A percentile compares a stretch with the other conserved stretches of the same genome.
Evolutionary conservation across 495 filamentous ascomycete genomes (phyloP).

Genomic region (Cairneyella variabilis): DNA sequence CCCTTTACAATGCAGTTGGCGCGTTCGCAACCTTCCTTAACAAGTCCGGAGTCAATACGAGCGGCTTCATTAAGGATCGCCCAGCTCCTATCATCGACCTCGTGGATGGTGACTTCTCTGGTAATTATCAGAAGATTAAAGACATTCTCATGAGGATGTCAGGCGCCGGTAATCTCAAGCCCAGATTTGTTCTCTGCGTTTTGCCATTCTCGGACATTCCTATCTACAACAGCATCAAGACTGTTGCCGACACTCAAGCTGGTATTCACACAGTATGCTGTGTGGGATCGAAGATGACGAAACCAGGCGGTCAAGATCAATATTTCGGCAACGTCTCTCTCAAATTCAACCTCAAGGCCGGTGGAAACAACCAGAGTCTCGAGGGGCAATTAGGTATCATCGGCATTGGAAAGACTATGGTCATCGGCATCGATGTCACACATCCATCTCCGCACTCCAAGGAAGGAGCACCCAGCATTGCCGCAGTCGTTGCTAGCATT

Average conservation of each 20-base stretch:
- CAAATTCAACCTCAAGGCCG: slow-evolving; percentile 85
- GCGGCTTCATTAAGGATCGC: slow-evolving; percentile 23
- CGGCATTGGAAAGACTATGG: slow-evolving; percentile 65
- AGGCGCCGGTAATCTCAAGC: slow-evolving; percentile 21
- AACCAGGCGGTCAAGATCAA: slow-evolving; percentile 35
- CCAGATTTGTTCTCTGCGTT: slow-evolving; percentile 59
- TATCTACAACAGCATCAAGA: slow-evolving; percentile 68
- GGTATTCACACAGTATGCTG: slow-evolving; percentile 66
- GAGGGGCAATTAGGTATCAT: slow-evolving; percentile 52
- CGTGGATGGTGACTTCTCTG: slow-evolving; percentile 7
- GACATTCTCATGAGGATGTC: slow-evolving; percentile 9
- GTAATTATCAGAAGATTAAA: slow-evolving; percentile 20
- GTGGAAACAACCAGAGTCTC: slow-evolving; percentile 71
- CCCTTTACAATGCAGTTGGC: slow-evolving; percentile 25
- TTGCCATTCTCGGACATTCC: slow-evolving; percentile 46
- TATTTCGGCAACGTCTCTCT: slow-evolving; percentile 74
- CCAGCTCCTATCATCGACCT: slow-evolving; percentile 5
- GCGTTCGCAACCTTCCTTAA: slow-evolving; percentile 31
- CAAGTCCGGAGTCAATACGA: slow-evolving; percentile 34
- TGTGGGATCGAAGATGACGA: slow-evolving; percentile 47
- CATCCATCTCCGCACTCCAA: slow-evolving; percentile 74
- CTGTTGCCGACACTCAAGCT: slow-evolving; percentile 54
- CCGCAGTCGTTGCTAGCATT: slow-evolving; percentile 68
- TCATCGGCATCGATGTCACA: slow-evolving; percentile 84
- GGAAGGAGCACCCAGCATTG: slow-evolving; percentile 61